Evolutionary conservation across 495 filamentous ascomycete species (phyloP), one percentile per base, ranked within the genome.

Genomic region (Tetracladium setigerum): DNA sequence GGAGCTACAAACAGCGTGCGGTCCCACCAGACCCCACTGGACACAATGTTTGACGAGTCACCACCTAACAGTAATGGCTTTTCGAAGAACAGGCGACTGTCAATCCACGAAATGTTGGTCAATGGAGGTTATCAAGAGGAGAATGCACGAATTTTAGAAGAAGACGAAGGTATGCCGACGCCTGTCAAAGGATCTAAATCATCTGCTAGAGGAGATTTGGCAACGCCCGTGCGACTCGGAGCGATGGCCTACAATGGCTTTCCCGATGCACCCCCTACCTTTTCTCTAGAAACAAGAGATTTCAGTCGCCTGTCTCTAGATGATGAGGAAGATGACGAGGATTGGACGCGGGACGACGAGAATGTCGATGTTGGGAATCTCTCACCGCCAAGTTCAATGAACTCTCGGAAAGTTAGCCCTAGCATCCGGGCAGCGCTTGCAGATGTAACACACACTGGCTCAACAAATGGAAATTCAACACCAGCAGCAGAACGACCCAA

Each of bases 1-100:
- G 77, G 83, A 41, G 79, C 81, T 18, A 94, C 89, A 6, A 79
- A 68, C 31, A 69, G 75, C 18, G 56, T 69, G 49, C 62, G 67
- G 44, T 67, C 68, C n/a, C 65, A 70, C 17, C 72, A 77, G 47
- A 65, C 72, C 39, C 82, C 83, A 3, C 75, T 95, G 22, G 89
- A 96, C 47, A 83, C 80, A 2, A 87, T 96, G 67, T 96, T 96
- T 67, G 81, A 95, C 63, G 81, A 87, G 44, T 81, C 81, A 13
- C 79, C 77, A 24, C 75, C 83, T 10, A 53, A 44, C 27, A 12
- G 46, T 4, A 57, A 48, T 40, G 46, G 54, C 14, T 40, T 43
- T 38, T 16, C 52, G 33, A 55, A 53, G 36, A 50, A 24, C 19
- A 59, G 55, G 46, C 32, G 56, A 32, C 34, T 55, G 3, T 54